A percentile compares a stretch with the other conserved stretches of the same genome.
Evolutionary conservation across 2,329 filamentous ascomycete species (phyloP).

Genomic region (Epichloe scottii): DNA sequence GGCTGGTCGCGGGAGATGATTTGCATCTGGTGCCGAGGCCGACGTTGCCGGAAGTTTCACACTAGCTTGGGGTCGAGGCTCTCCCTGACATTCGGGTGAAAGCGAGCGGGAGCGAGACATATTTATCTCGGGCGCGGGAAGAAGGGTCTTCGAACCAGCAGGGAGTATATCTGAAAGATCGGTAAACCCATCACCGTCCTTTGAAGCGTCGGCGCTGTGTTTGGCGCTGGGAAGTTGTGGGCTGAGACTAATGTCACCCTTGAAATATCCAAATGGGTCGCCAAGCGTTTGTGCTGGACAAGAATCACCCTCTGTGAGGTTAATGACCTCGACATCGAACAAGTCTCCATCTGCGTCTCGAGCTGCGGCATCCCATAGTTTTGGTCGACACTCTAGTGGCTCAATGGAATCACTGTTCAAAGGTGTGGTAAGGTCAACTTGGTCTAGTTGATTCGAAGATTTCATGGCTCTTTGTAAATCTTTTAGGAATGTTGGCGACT

Average conservation of each 20-base stretch:
- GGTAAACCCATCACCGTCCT: conserved; percentile 12
- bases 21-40: background rate
- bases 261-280: conserved; percentile 28
- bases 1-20: conserved; percentile 30
- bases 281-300: conserved; percentile 10
- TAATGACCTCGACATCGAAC: conserved; percentile 48
- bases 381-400: conserved; percentile 18
- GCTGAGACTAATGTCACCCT: conserved; percentile 5
- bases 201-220: background rate
- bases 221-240: background rate
- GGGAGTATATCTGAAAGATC: conserved; percentile 14
- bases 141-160: background rate
- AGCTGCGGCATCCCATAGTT: conserved; percentile 60
- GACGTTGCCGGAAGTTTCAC: background rate
- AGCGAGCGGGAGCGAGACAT: too few species aligned
- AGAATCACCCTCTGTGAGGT: conserved; percentile 37
- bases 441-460: conserved; percentile 36
- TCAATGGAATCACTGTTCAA: conserved; percentile 27
- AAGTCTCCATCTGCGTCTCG: conserved; percentile 53
- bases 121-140: background rate
- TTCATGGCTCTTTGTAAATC: conserved; percentile 51
- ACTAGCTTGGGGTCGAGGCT: background rate
- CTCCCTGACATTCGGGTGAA: background rate
- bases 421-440: conserved; percentile 26
- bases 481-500: conserved; percentile 53